Evolutionary conservation across 305 asterid species (phyloP).

Genomic region (Ajuga reptans): DNA sequence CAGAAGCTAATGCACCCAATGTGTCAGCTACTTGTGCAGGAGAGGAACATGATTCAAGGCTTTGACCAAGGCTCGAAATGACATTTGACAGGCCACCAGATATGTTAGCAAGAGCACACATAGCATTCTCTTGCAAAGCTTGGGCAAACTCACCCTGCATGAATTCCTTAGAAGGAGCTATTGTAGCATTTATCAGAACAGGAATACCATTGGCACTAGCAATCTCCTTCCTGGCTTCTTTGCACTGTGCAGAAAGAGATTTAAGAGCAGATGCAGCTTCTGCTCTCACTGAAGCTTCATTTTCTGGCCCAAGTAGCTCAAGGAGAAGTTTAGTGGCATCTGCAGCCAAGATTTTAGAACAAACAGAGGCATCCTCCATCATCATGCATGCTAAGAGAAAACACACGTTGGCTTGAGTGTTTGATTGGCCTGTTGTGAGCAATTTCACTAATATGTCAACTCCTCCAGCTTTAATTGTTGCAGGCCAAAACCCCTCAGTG

Average conservation of each 20-base stretch:
- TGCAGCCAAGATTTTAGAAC: slow-evolving; percentile 70
- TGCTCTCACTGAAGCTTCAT: slow-evolving; percentile 91
- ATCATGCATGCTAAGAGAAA: slow-evolving; percentile 94
- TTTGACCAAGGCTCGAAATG: slow-evolving; percentile 95
- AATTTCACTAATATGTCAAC: slow-evolving; percentile 81
- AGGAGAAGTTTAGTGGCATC: slow-evolving; percentile 86
- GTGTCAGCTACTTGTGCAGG: slow-evolving; percentile 98
- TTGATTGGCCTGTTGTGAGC: slow-evolving; percentile 75
- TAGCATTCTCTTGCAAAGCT: slow-evolving; percentile 98
- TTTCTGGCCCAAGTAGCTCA: slow-evolving; percentile 76
- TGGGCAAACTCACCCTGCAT: slow-evolving; percentile 99
- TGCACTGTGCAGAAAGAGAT: slow-evolving; percentile 93
- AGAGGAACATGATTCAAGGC: slow-evolving; percentile 91
- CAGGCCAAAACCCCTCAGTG: slow-evolving; percentile 97
- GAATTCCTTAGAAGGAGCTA: slow-evolving; percentile 98
- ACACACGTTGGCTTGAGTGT: slow-evolving; percentile 94
- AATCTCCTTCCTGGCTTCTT: slow-evolving; percentile 82
- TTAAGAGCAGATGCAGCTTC: slow-evolving; percentile 97
- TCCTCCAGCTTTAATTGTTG: slow-evolving; percentile 80
- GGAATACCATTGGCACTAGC: slow-evolving; percentile 89
- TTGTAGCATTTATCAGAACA: slow-evolving; percentile 88
- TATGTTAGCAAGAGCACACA: slow-evolving; percentile 99
- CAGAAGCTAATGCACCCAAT: slow-evolving; percentile 96
- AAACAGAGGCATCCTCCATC: slow-evolving; percentile 94
- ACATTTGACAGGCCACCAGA: slow-evolving; percentile 96